Percentiles rank a stretch among this genome's conserved stretches.
phyloP scores from a whole-genome alignment of 148 eudicot genomes.

The Rhododendron mucronatum region DNA sequence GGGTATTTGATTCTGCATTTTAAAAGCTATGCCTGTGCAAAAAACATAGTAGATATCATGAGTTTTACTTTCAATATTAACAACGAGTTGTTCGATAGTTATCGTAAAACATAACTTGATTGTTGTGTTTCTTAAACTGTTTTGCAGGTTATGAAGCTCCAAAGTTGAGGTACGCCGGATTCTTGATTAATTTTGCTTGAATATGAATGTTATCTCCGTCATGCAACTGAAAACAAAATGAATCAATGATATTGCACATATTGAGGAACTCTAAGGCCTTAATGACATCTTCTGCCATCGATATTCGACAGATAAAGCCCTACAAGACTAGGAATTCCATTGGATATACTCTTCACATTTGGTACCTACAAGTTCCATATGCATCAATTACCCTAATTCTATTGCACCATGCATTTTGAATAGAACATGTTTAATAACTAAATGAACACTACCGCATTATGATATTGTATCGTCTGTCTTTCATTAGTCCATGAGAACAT shows the following conservation, averaged over 20 bases:
- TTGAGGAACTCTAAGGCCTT: not conserved
- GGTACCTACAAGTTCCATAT: not conserved
- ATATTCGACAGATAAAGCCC: not conserved
- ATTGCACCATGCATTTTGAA: not conserved
- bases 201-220: not conserved
- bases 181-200: not conserved
- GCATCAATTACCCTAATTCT: not conserved
- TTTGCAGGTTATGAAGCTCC: conserved; percentile 69
- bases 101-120: not conserved
- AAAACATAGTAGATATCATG: not conserved
- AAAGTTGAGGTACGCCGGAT: conserved; percentile 45
- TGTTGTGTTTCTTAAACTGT: not conserved
- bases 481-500: not conserved
- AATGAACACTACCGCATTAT: not conserved
- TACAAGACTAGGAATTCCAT: not conserved
- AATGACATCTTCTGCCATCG: not conserved
- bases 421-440: not conserved
- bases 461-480: not conserved
- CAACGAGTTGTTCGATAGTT: not conserved
- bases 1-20: not conserved
- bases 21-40: not conserved
- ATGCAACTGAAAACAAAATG: not conserved
- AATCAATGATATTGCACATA: not conserved
- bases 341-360: not conserved
- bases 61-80: not conserved